A percentile compares a stretch with the other conserved stretches of the same genome.
Evolutionary conservation across 2,329 filamentous ascomycete genomes (phyloP).

Genomic region (Coleophoma crateriformis): DNA sequence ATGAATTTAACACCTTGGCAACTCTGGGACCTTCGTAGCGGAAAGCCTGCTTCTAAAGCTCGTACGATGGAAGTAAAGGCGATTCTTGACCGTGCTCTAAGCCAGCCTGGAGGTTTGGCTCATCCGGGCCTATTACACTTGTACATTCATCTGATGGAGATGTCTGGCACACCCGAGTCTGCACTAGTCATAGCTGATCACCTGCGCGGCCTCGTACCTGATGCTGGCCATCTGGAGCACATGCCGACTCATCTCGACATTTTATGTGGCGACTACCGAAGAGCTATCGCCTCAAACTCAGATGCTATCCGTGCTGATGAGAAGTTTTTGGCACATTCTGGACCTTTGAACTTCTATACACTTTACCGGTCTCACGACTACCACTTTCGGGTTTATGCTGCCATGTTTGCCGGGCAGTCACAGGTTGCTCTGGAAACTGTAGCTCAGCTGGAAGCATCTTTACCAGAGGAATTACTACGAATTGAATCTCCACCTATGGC

Average conservation of each 20-base stretch:
- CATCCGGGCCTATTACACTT: constrained; percentile 71
- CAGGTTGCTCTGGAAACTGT: constrained; percentile 57
- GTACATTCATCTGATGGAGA: constrained; percentile 75
- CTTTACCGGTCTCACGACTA: constrained; percentile 71
- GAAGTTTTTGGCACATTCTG: constrained; percentile 53
- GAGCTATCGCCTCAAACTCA: constrained; percentile 61
- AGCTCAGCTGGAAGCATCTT: constrained; percentile 49
- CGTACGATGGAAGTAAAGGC: constrained; percentile 52
- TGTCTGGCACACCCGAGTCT: constrained; percentile 61
- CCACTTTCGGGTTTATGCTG: constrained; percentile 71
- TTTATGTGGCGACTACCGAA: constrained; percentile 64
- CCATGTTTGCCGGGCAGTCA: constrained; percentile 70
- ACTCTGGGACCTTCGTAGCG: constrained; percentile 56
- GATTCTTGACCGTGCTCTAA: constrained; percentile 54
- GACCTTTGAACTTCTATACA: constrained; percentile 67
- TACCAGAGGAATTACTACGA: constrained; percentile 59
- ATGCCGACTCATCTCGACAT: constrained; percentile 78
- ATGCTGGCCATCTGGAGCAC: constrained; percentile 65
- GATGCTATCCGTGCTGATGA: constrained; percentile 64
- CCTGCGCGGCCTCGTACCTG: constrained; percentile 60
- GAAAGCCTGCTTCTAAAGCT: constrained; percentile 46
- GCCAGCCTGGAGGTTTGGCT: constrained; percentile 36
- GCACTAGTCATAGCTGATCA: constrained; percentile 56
- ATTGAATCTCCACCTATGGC: constrained; percentile 68
- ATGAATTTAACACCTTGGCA: constrained; percentile 64